A percentile compares a stretch with the other conserved stretches of the same genome.
Evolutionary conservation across 108 stramenopile genomes (phyloP).

Genomic region (Chaetoceros tenuissimus): DNA sequence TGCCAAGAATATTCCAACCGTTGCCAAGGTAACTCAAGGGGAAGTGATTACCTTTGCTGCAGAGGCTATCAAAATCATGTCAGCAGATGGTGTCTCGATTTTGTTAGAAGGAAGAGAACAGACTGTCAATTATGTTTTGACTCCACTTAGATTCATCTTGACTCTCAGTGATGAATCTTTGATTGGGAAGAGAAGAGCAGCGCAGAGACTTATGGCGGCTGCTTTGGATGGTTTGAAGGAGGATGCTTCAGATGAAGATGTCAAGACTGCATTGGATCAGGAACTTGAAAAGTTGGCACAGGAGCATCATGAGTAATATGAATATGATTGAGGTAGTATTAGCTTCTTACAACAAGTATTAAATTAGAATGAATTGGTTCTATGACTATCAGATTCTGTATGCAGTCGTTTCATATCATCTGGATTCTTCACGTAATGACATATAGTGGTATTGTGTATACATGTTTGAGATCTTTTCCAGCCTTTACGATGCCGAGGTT

Average conservation of each 20-base stretch:
- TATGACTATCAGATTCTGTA: not conserved
- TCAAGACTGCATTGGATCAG: conserved; percentile 25
- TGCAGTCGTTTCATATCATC: not conserved
- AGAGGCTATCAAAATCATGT: conserved; percentile 51
- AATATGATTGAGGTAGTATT: no score
- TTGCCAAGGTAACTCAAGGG: conserved; percentile 79
- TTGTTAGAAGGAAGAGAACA: conserved; percentile 80
- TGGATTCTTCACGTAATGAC: not conserved
- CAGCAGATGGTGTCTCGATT: conserved; percentile 58
- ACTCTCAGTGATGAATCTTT: conserved; percentile 56
- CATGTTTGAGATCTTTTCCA: not conserved
- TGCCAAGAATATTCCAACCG: conserved; percentile 81
- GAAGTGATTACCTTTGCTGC: conserved; percentile 81
- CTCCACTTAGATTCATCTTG: conserved; percentile 64
- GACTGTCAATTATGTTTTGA: conserved; percentile 81
- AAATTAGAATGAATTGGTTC: no score
- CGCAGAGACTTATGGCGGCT: conserved; percentile 74
- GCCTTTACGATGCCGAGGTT: no score
- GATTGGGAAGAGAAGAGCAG: conserved; percentile 82
- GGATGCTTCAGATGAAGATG: conserved; percentile 33
- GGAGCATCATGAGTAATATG: no score
- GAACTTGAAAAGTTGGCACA: conserved; percentile 35
- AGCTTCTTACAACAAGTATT: no score
- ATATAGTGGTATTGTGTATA: not conserved
- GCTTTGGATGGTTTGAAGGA: conserved; percentile 37